phyloP scores from a whole-genome alignment of 495 filamentous ascomycete genomes.

The Hypoxylon lienhwacheense region DNA sequence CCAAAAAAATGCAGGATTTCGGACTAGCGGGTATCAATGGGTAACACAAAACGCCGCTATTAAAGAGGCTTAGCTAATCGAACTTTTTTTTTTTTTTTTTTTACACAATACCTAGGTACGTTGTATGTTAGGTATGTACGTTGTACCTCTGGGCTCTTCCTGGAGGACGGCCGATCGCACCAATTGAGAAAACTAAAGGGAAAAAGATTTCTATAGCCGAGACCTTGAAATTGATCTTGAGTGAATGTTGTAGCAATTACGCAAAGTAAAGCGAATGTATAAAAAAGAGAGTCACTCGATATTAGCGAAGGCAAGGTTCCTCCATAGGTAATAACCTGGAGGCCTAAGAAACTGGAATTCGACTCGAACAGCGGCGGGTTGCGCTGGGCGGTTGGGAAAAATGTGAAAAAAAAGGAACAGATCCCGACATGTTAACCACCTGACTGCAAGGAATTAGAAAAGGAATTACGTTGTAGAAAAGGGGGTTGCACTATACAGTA shows the following conservation, averaged over 20 bases:
- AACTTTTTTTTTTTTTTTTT: conserved; percentile 5
- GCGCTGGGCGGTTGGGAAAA: too few species aligned
- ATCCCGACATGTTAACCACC: conserved; percentile 19
- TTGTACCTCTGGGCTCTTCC: too few species aligned
- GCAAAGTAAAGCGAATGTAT: conserved; percentile 7
- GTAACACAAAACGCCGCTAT: conserved; percentile 30
- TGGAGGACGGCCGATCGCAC: conserved; percentile 11
- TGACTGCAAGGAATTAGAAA: conserved; percentile 23
- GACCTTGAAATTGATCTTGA: too few species aligned
- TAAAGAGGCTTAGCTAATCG: conserved; percentile 25
- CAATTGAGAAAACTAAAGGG: conserved; percentile 1
- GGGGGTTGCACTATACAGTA: conserved; percentile 17
- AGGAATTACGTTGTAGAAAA: too few species aligned
- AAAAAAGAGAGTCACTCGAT: conserved; percentile 6
- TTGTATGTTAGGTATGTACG: too few species aligned
- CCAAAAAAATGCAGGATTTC: conserved; percentile 13
- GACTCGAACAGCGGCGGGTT: conserved; percentile 3
- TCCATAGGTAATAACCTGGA: conserved; percentile 6
- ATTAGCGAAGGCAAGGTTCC: conserved; percentile 22
- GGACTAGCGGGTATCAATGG: conserved; percentile 28
- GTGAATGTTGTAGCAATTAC: too few species aligned
- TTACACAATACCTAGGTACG: too few species aligned
- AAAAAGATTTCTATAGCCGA: conserved; percentile 1
- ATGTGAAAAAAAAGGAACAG: conserved; percentile 12
- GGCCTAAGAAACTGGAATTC: conserved; percentile 10